Conservation (phyloP, 2,329 filamentous ascomycete genomes). For the Cladosporium sp. region DNA sequence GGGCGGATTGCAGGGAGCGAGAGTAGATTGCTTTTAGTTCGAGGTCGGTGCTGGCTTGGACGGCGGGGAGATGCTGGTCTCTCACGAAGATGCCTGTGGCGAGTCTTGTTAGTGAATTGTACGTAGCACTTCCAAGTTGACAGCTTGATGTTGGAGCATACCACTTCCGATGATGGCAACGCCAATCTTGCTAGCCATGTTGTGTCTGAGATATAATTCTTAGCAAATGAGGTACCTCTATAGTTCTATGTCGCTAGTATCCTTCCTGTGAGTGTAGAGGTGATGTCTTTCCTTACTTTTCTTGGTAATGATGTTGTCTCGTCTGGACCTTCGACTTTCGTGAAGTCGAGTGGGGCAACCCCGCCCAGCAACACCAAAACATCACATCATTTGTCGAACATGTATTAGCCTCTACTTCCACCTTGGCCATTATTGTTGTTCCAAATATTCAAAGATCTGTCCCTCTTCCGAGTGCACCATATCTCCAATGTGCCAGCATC, state of each 20-base stretch:
- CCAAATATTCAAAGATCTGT: too few relatives aligned
- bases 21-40: slow-evolving; percentile 64
- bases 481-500: too few relatives aligned
- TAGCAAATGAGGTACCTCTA: too few relatives aligned
- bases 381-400: neutral
- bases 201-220: neutral
- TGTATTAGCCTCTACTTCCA: too few relatives aligned
- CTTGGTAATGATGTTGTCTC: too few relatives aligned
- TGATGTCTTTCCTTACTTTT: neutral
- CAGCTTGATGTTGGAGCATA: slow-evolving; percentile 15
- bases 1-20: slow-evolving; percentile 56
- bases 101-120: neutral
- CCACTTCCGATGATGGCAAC: slow-evolving; percentile 60
- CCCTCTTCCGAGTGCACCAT: too few relatives aligned
- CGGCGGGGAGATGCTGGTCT: slow-evolving; percentile 59
- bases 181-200: slow-evolving; percentile 37
- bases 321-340: slow-evolving; percentile 8
- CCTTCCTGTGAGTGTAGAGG: too few relatives aligned
- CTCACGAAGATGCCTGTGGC: slow-evolving; percentile 53
- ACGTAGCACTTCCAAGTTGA: neutral
- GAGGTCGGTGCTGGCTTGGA: slow-evolving; percentile 49
- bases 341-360: neutral
- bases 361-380: neutral
- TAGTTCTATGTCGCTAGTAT: too few relatives aligned
- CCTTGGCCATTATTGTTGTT: too few relatives aligned